These are phyloP conservation scores for Ceratobasidium sp. DNA, from an alignment of 1,284 basidiomycete genomes.

Conservation along the genomic window DNA sequence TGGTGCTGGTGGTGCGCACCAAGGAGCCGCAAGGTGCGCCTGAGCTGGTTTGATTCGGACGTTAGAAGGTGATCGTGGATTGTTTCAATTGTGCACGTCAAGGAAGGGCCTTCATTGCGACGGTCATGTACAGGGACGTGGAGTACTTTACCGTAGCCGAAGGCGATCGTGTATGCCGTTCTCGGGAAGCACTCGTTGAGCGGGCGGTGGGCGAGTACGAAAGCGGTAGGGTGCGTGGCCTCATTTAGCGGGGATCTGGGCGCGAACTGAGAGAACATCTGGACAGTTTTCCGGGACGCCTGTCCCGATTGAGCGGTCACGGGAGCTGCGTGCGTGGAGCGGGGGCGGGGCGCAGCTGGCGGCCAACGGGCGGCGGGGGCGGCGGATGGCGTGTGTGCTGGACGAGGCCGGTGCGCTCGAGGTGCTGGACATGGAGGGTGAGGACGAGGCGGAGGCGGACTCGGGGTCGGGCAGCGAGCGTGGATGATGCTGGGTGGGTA, in stretches of 20 bases:
- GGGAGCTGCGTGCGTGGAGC: constrained; percentile 60
- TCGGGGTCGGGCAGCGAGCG: constrained; percentile 45
- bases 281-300: constrained; percentile 39
- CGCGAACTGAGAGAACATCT: constrained; percentile 37
- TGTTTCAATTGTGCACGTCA: constrained; percentile 39
- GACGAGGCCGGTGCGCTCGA: constrained; percentile 69
- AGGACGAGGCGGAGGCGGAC: constrained; percentile 54
- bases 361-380: constrained; percentile 73
- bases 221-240: constrained; percentile 42
- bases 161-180: constrained; percentile 53
- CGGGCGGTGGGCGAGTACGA: constrained; percentile 36
- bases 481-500: constrained; percentile 26
- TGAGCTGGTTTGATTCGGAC: constrained; percentile 7
- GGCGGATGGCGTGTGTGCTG: constrained; percentile 75
- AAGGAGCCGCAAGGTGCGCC: constrained; percentile 55
- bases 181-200: constrained; percentile 41
- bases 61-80: constrained; percentile 11
- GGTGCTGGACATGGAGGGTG: constrained; percentile 76
- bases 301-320: constrained; percentile 41
- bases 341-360: constrained; percentile 64
- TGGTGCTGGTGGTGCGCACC: constrained; percentile 66
- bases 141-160: constrained; percentile 53
- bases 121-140: constrained; percentile 32
- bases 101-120: constrained; percentile 35
- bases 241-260: constrained; percentile 40